Evolutionary conservation across 148 eudicot species (phyloP).

Genomic region (Vaccinium darrowii): DNA sequence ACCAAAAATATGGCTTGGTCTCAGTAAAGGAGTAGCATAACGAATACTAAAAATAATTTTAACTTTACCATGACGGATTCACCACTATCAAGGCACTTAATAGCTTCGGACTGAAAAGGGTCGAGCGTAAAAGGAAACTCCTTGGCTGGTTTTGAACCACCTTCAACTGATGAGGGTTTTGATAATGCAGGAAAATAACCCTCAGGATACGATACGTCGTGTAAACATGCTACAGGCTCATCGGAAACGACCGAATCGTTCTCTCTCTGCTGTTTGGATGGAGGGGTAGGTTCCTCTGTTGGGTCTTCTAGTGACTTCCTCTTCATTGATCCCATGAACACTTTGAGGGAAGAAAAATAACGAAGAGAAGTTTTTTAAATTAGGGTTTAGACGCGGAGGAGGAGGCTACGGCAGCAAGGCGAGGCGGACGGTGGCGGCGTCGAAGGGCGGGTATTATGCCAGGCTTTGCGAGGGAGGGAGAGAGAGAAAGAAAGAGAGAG

Average conservation of each 20-base stretch:
- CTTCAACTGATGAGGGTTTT: slow-evolving; percentile 20
- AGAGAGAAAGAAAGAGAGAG: background rate
- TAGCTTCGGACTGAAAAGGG: slow-evolving; percentile 92
- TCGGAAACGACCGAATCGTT: slow-evolving; percentile 18
- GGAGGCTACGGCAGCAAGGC: background rate
- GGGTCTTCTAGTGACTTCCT: slow-evolving; percentile 47
- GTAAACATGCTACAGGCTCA: slow-evolving; percentile 71
- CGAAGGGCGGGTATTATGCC: background rate
- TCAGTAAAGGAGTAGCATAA: background rate
- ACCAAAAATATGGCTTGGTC: background rate
- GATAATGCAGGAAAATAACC: slow-evolving; percentile 40
- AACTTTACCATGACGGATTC: slow-evolving; percentile 87
- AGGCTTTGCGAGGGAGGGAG: background rate
- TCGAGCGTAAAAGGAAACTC: slow-evolving; percentile 81
- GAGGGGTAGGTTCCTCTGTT: slow-evolving; percentile 31
- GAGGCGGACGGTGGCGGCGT: background rate
- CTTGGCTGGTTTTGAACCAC: slow-evolving; percentile 59
- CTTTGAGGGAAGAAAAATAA: background rate
- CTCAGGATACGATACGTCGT: slow-evolving; percentile 86
- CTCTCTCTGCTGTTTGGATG: slow-evolving; percentile 43
- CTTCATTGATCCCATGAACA: slow-evolving; percentile 51
- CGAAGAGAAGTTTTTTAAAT: background rate
- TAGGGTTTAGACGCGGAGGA: background rate
- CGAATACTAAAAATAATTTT: background rate
- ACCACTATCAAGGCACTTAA: slow-evolving; percentile 75